Evolutionary conservation across 306 rosid genomes (phyloP).

Genomic region (Pyrus communis): DNA sequence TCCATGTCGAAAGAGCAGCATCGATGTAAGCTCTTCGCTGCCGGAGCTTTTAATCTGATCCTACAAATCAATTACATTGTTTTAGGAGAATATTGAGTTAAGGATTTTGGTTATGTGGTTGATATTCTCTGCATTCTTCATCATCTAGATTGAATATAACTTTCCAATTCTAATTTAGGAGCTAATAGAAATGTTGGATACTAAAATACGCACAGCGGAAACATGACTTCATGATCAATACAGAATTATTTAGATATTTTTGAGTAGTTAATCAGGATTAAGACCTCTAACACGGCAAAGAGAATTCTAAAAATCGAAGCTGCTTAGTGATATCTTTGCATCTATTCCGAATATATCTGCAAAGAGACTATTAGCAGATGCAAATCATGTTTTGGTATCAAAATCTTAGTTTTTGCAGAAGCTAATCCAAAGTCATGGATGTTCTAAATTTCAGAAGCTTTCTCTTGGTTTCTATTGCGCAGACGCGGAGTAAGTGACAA

Average conservation of each 20-base stretch:
- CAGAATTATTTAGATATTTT: not conserved
- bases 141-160: not conserved
- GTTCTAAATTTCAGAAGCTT: constrained; percentile 25
- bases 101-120: not conserved
- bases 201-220: too few species aligned
- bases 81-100: not conserved
- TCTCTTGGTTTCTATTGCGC: constrained; percentile 18
- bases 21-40: constrained; percentile 49
- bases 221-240: too few species aligned
- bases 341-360: constrained; percentile 29
- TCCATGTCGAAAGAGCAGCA: constrained; percentile 84
- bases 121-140: not conserved
- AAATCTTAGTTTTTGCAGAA: constrained; percentile 11
- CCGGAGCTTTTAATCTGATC: not conserved
- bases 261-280: constrained; percentile 22
- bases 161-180: constrained; percentile 15
- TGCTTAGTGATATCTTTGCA: constrained; percentile 9
- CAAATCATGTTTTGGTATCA: constrained; percentile 27
- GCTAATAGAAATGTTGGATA: not conserved
- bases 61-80: not conserved
- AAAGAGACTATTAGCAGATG: constrained; percentile 9
- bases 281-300: constrained; percentile 8
- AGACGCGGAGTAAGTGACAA: constrained; percentile 37
- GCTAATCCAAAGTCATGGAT: constrained; percentile 4
- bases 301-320: not conserved